Evolutionary conservation across 768 basidiomycete species (phyloP), one percentile per base, ranked within the genome.

Genomic region (Psilocybe azurescens): DNA sequence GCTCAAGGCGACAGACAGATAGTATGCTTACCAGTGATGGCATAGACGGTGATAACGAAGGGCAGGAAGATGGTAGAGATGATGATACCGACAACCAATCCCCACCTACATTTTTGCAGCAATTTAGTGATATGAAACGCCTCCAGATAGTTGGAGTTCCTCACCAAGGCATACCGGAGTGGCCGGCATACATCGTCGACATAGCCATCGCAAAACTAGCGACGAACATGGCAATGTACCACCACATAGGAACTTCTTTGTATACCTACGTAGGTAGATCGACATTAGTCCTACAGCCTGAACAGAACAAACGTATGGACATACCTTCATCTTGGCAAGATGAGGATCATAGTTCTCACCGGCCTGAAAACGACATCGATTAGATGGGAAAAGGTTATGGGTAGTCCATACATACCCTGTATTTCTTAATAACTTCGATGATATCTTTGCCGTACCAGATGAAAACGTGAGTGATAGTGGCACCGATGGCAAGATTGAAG

Each of bases 141-240:
- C 2, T 7, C 33, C 6, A 39, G 24, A 9, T 3, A 20, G 32
- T 11, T 20, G 20, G 20, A 2, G 33, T 20, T 65, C 24, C 76
- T 58, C 67, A 83, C 87, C 87, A 87, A 6, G 87, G 86, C 39
- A 88, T 70, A 3, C 79, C 83, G 7, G 86, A 83, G 56, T 80
- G 63, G 16, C 79, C 82, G 41, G 81, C 80, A 70, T 88, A 88
- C 62, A 82, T 75, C 6, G 83, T 81, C 4, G 81, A 79, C 75
- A 87, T 78, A 0, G 84, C 85, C 72, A 86, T 83, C 1, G 77
- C 75, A 60, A 86, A 81, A 14, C 80, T 80, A 30, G 61, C 74
- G 20, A 77, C 58, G 46, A 84, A 81, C 29, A 80, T 74, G 3
- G 74, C 67, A 48, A 79, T 69, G 69, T 83, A 85, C 84, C 84